Evolutionary conservation across 129 eudicot genomes (phyloP), one percentile per base, ranked within the genome.

Genomic region (Glebionis coronaria): DNA sequence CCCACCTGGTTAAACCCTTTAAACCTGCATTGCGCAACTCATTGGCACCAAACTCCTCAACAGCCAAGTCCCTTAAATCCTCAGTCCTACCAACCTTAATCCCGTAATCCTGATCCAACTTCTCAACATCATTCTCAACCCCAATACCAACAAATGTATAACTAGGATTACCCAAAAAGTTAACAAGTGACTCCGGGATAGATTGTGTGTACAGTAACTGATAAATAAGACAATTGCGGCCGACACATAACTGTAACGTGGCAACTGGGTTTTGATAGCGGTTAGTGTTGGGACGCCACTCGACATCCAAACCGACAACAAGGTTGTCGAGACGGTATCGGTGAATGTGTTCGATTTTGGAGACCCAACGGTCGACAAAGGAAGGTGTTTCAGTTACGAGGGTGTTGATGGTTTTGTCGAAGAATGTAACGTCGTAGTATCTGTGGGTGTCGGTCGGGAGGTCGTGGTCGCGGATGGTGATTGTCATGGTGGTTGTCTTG

Each of bases 91-190:
- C n/a, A n/a, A n/a, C n/a, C n/a, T n/a, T n/a, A n/a, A n/a, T n/a
- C n/a, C n/a, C n/a, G n/a, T n/a, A n/a, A n/a, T n/a, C n/a, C n/a
- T n/a, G n/a, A n/a, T n/a, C n/a, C n/a, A n/a, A 23, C 25, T 23
- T 79, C 71, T 68, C 80, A 7, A 79, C 66, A 18, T 83, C 88
- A 1, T 1, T 35, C 9, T 15, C 61, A 13, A 83, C 55, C 19
- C 88, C 82, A 5, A 76, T 74, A 0, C 84, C 84, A 0, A 59
- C 79, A 2, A 83, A 79, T 1, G 69, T 79, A 20, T 56, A 72
- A 4, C 31, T 12, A 1, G 71, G 75, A 12, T 79, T 61, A 0
- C 19, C 16, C 5, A 82, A 63, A 15, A 82, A 82, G 8, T 59
- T 46, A 0, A 3, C 1, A 9, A 82, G 74, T 3, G 83, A 61